Conservation (phyloP, 2,329 filamentous ascomycete genomes). For the Fusarium verticillioides region DNA sequence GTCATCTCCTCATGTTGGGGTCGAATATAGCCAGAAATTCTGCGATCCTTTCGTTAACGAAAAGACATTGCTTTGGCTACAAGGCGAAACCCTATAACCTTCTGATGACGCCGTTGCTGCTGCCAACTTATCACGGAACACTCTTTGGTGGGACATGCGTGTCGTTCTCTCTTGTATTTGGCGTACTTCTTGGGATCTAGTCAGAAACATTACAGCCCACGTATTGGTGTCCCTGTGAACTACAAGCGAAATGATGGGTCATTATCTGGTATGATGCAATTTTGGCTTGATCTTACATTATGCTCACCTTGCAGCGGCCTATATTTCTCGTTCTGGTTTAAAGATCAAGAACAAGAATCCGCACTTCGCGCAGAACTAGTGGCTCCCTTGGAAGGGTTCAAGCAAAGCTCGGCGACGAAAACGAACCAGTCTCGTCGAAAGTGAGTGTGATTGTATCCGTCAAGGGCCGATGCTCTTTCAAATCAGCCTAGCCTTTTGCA, state of each 20-base stretch:
- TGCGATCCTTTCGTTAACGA: accelerated
- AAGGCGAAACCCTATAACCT: neutral
- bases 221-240: neutral
- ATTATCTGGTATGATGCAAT: neutral
- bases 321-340: neutral
- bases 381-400: neutral
- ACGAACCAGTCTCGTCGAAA: neutral
- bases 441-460: neutral
- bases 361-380: neutral
- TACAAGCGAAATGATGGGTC: neutral
- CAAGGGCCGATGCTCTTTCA: neutral
- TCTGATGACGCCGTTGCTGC: neutral
- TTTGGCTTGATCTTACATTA: neutral
- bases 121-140: neutral
- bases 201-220: neutral
- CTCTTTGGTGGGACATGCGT: accelerated
- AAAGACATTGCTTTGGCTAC: neutral
- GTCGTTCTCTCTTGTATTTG: neutral
- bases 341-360: neutral
- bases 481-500: neutral
- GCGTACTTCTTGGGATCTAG: neutral
- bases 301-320: neutral
- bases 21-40: neutral
- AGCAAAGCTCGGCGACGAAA: neutral
- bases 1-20: neutral